These are phyloP conservation scores for Cymbidium sinense DNA, from an alignment of 106 monocot genomes.

Conservation along the genomic window DNA sequence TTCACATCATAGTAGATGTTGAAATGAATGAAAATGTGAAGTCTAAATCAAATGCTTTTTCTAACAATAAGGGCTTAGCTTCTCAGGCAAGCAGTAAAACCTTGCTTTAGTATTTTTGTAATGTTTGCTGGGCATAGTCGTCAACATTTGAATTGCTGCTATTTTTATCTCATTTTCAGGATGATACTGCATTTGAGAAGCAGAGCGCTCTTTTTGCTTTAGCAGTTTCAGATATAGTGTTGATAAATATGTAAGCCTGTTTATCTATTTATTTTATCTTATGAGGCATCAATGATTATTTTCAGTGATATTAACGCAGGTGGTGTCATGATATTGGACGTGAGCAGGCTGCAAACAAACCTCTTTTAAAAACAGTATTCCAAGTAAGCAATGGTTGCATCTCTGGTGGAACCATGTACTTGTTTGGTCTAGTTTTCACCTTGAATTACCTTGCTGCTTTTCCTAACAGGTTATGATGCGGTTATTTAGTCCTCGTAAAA, in stretches of 20 bases:
- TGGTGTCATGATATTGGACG: conserved; percentile 99
- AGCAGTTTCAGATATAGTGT: conserved; percentile 90
- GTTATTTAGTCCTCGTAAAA: conserved; percentile 93
- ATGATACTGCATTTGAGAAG: conserved; percentile 99
- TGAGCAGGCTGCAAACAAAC: conserved; percentile 98
- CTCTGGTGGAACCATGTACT: neutral
- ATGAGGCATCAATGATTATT: neutral
- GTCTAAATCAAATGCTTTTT: neutral
- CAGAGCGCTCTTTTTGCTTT: conserved; percentile 97
- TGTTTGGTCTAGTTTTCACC: conserved; percentile 7
- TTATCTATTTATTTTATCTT: conserved; percentile 4
- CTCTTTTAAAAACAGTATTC: conserved; percentile 96
- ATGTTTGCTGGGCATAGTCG: neutral
- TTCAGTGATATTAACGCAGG: conserved; percentile 27
- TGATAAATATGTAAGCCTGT: conserved; percentile 85
- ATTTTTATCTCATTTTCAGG: conserved; percentile 32
- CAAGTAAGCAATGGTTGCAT: conserved; percentile 44
- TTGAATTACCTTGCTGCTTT: conserved; percentile 6
- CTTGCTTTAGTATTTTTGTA: neutral
- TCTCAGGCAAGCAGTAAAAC: neutral
- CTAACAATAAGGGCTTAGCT: neutral
- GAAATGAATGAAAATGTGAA: neutral
- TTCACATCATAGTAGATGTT: neutral
- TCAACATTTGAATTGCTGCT: neutral
- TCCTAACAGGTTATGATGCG: conserved; percentile 86